Evolutionary conservation across 192 early-diverging fungal genomes (phyloP), one percentile per base, ranked within the genome.

Genomic region (Entrophospora sp.): DNA sequence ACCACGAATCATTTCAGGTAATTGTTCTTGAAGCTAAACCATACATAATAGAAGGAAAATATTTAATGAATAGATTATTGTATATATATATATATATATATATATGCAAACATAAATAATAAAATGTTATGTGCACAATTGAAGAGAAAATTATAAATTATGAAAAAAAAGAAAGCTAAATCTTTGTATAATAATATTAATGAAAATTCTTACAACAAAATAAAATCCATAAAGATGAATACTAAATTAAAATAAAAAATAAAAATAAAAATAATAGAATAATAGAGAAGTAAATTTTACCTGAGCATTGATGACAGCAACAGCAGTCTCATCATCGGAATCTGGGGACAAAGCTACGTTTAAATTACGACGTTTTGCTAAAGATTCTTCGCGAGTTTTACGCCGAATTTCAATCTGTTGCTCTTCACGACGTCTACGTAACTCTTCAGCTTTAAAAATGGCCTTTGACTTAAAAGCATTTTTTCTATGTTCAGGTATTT

Each of bases 291-390:
- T 4, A 56, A 53, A 27, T 27, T 30, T 61, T 75, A 88, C 85
- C 81, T 88, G 85, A 45, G 73, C 72, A 67, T 78, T 77, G 32
- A 76, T 73, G 24, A 69, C 72, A 24, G 70, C 55, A n/a, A 64
- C 70, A 58, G 77, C 74, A 56, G 74, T 73, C 52, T 92, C 92
- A 67, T 91, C 90, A 61, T 96, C 94, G 30, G 90, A 92, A 57
- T 86, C 83, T 37, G 87, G 83, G 0, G 85, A 84, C 13, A 73
- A 77, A 5, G 77, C 66, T 12, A 79, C 52, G 55, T 83, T 81
- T 53, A 95, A 77, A 77, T 97, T 96, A 49, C 96, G 81, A 72
- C 93, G 87, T 81, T 99, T 99, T 62, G 89, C 82, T 42, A 97
- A 71, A 22, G 84, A 83, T 77, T 99, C 96, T 70, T 95, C 93